These are phyloP conservation scores for Arabidopsis arenosa DNA, from an alignment of 345 rosid genomes.

Conservation along the genomic window DNA sequence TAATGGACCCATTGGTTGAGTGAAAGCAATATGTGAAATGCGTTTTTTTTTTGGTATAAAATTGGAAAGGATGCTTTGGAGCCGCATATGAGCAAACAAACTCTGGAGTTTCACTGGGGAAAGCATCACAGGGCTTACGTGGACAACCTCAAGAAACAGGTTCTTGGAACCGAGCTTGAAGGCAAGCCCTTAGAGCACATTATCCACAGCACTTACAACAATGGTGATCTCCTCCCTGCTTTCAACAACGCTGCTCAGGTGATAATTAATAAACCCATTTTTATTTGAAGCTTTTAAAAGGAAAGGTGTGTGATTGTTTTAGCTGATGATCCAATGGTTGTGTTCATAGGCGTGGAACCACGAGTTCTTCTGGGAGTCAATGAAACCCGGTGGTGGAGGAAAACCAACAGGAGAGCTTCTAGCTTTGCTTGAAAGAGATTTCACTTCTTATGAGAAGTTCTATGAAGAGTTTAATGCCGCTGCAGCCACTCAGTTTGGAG, in stretches of 20 bases:
- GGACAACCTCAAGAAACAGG: constrained; percentile 85
- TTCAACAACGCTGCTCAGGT: constrained; percentile 98
- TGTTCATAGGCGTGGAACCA: constrained; percentile 88
- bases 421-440: constrained; percentile 79
- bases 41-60: not conserved
- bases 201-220: constrained; percentile 60
- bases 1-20: not conserved
- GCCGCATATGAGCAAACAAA: constrained; percentile 89
- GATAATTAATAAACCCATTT: not conserved
- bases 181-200: constrained; percentile 69
- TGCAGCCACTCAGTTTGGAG: constrained; percentile 89
- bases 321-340: constrained; percentile 6
- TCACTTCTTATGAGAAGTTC: constrained; percentile 78
- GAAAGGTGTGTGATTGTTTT: constrained; percentile 14
- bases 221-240: constrained; percentile 79
- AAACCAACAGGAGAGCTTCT: constrained; percentile 88
- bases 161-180: constrained; percentile 73
- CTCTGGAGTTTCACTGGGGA: constrained; percentile 93
- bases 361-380: constrained; percentile 94
- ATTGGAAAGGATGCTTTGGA: constrained; percentile 73
- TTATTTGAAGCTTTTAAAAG: not conserved
- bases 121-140: constrained; percentile 91
- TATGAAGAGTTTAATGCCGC: constrained; percentile 66
- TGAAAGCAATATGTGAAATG: constrained; percentile 26
- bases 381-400: constrained; percentile 94